Base-by-base conservation (phyloP, 306 rosid species). In the Fragaria iinumae region DNA sequence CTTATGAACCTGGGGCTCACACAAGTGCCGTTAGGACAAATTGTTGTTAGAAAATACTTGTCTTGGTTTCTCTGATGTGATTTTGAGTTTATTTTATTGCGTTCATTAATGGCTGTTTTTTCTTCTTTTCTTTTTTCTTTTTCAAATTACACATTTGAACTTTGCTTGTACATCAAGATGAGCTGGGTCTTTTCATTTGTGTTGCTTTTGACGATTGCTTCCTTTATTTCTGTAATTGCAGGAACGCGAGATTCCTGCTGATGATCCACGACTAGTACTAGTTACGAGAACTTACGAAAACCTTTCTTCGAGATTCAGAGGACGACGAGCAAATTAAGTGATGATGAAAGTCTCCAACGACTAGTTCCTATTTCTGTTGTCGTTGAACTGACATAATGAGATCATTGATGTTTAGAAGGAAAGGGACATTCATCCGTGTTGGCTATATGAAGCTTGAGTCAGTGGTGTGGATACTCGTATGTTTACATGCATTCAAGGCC, bases 231-330 rank as follows among this genome's bases (percentile, higher is more conserved):
- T 63, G 43, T 21, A 71, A 80, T 65, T 86, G 77, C 87, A 95
- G 99, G 84, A 76, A 8, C 93, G 96, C 1, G 87, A 90, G 79
- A 86, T 95, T 67, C 99, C 99, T 23, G 87, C 76, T 74, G 93
- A 92, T 56, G 99, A 95, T 84, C 91, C 96, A 27, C 87, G 99
- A 69, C 90, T 92, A n/a, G 0, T 83, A 29, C 66, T 74, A 67
- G 99, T 92, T 50, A 53, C 87, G 63, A 78, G 55, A 75, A 84
- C 55, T 44, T 83, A 77, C 3, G 76, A 88, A 23, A 86, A 83
- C 45, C 78, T 86, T 52, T 79, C 81, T 1, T 0, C 0, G 29
- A 93, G 93, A 81, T 77, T 72, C 25, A 80, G 90, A 70, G 82
- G 75, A 34, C 27, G 62, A 64, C 34, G 70, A 13, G 11, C 1